Evolutionary conservation across 345 rosid genomes (phyloP).

Genomic region (Bruguiera sexangula): DNA sequence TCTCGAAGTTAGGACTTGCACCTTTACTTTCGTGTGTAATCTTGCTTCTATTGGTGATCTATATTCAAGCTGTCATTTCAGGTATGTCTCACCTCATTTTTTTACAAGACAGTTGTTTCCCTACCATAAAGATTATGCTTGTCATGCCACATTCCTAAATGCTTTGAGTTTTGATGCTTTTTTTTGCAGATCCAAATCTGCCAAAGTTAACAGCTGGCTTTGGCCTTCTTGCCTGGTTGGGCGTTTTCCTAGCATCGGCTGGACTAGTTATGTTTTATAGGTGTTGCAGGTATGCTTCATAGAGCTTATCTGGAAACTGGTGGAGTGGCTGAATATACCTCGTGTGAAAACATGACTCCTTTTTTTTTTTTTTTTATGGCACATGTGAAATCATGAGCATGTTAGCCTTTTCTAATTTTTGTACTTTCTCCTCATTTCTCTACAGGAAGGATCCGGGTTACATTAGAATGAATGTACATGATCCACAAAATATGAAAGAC

Average conservation of each 20-base stretch:
- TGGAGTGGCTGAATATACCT: constrained; percentile 6
- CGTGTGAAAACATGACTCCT: not conserved
- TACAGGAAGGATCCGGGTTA: constrained; percentile 96
- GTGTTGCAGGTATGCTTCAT: constrained; percentile 73
- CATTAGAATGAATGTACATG: constrained; percentile 75
- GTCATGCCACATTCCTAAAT: not conserved
- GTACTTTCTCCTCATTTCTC: constrained; percentile 6
- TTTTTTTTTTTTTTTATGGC: not conserved
- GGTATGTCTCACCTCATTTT: constrained; percentile 45
- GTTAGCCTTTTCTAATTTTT: not conserved
- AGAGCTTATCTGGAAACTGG: not conserved
- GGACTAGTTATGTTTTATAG: constrained; percentile 81
- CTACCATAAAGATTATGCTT: constrained; percentile 6
- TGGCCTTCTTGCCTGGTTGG: constrained; percentile 85
- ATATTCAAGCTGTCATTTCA: constrained; percentile 65
- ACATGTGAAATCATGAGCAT: not conserved
- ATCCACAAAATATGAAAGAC: constrained; percentile 83
- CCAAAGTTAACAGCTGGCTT: constrained; percentile 70
- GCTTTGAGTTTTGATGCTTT: not conserved
- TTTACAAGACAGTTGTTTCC: constrained; percentile 11
- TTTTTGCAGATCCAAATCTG: constrained; percentile 62
- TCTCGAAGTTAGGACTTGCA: constrained; percentile 89
- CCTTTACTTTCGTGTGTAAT: constrained; percentile 72
- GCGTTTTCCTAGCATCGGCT: constrained; percentile 63
- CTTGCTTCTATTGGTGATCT: constrained; percentile 56